A percentile compares a stretch with the other conserved stretches of the same genome.
These are phyloP conservation scores for Barbarea vulgaris DNA, from an alignment of 345 rosid species.

Conservation along the genomic window DNA sequence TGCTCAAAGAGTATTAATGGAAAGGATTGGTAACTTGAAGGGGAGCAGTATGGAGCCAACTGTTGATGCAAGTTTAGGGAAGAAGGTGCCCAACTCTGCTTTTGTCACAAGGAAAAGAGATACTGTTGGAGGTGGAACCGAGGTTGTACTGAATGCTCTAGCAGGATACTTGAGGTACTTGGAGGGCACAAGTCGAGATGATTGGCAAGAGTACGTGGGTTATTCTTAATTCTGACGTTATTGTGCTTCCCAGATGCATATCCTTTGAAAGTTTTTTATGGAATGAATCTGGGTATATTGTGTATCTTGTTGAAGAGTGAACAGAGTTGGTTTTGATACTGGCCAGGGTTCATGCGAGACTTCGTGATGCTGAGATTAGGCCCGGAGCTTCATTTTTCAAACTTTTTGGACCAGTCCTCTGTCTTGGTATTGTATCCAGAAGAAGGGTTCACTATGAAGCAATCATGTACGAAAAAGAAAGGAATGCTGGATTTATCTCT, in stretches of 20 bases:
- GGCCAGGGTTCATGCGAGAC: constrained; percentile 70
- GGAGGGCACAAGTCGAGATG: constrained; percentile 85
- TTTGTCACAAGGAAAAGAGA: constrained; percentile 58
- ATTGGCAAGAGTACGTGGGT: constrained; percentile 88
- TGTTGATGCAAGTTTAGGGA: constrained; percentile 35
- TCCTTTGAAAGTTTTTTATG: neutral
- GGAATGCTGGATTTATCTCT: constrained; percentile 84
- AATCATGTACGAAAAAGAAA: constrained; percentile 76
- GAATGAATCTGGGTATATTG: constrained; percentile 1
- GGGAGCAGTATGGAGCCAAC: constrained; percentile 25
- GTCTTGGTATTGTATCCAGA: constrained; percentile 80
- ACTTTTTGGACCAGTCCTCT: constrained; percentile 75
- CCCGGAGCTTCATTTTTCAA: constrained; percentile 79
- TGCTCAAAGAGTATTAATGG: constrained; percentile 53
- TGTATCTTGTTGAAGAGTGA: constrained; percentile 26
- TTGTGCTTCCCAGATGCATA: constrained; percentile 7
- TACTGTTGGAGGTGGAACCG: constrained; percentile 75
- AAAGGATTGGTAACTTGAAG: constrained; percentile 40
- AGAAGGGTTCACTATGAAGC: constrained; percentile 79
- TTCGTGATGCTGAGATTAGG: constrained; percentile 60
- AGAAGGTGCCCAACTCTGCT: constrained; percentile 55
- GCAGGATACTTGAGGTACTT: constrained; percentile 82
- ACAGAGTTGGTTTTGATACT: constrained; percentile 2
- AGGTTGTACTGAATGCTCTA: constrained; percentile 59
- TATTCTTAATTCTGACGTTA: neutral